Conservation (phyloP, 2,329 filamentous ascomycete species). For the Stemphylium beticola region DNA sequence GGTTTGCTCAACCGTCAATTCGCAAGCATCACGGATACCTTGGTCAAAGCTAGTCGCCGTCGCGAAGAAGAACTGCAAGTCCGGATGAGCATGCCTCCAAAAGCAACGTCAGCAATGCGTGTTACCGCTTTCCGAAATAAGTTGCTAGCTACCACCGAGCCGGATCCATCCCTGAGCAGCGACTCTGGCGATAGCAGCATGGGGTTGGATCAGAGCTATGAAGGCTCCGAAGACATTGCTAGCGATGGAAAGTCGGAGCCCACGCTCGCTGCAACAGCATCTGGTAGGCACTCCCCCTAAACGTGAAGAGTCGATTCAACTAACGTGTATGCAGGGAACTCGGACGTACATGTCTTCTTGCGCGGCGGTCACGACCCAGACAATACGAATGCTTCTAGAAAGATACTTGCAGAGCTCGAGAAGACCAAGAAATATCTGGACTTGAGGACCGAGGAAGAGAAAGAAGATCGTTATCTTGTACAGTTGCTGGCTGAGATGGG, state of each 20-base stretch:
- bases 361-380: background rate
- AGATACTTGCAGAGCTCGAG: no score
- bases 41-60: constrained; percentile 21
- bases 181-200: background rate
- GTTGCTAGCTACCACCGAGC: background rate
- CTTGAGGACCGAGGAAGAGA: no score
- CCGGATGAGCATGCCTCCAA: background rate
- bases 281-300: no score
- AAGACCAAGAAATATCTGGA: no score
- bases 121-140: background rate
- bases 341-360: background rate
- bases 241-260: no score
- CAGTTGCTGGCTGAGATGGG: no score
- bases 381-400: background rate
- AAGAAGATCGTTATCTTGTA: no score
- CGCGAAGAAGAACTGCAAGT: constrained; percentile 15
- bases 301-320: no score
- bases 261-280: no score
- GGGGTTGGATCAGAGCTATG: no score
- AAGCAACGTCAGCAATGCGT: background rate
- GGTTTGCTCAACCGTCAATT: constrained; percentile 22
- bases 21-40: constrained; percentile 23
- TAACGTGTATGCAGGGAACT: no score
- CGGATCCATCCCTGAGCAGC: background rate
- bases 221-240: no score